phyloP scores from a whole-genome alignment of 345 rosid genomes.

The Acer campestre region DNA sequence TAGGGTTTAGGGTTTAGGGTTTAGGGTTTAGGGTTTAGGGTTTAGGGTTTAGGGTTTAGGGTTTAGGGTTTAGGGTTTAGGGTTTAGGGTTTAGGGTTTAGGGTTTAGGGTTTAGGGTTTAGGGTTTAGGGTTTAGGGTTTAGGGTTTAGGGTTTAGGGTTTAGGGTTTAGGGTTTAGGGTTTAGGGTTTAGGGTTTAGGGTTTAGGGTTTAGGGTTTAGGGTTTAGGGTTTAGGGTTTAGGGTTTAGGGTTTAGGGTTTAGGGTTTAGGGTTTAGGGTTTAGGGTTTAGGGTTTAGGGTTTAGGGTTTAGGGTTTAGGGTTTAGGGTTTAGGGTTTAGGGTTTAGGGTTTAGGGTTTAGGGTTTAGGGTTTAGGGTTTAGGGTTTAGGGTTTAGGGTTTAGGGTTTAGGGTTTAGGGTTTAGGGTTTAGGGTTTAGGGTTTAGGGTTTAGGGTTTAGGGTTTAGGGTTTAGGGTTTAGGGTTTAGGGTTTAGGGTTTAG shows the following conservation, averaged over 20 bases:
- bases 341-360: slow-evolving; percentile 32
- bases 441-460: too few species aligned
- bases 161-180: slow-evolving; percentile 29
- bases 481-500: too few species aligned
- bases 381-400: slow-evolving; percentile 27
- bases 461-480: too few species aligned
- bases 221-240: too few species aligned
- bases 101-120: slow-evolving; percentile 23
- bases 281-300: slow-evolving; percentile 23
- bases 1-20: background rate
- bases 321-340: slow-evolving; percentile 20
- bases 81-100: slow-evolving; percentile 24
- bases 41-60: slow-evolving; percentile 3
- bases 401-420: too few species aligned
- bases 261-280: slow-evolving; percentile 16
- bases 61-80: slow-evolving; percentile 9
- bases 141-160: slow-evolving; percentile 33
- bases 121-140: slow-evolving; percentile 26
- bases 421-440: too few species aligned
- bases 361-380: slow-evolving; percentile 33
- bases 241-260: background rate
- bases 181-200: slow-evolving; percentile 28
- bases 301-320: background rate
- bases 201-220: slow-evolving; percentile 24
- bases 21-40: background rate